These are phyloP conservation scores for Mucor indicus DNA, from an alignment of 371 early-diverging fungal genomes.

Conservation along the genomic window DNA sequence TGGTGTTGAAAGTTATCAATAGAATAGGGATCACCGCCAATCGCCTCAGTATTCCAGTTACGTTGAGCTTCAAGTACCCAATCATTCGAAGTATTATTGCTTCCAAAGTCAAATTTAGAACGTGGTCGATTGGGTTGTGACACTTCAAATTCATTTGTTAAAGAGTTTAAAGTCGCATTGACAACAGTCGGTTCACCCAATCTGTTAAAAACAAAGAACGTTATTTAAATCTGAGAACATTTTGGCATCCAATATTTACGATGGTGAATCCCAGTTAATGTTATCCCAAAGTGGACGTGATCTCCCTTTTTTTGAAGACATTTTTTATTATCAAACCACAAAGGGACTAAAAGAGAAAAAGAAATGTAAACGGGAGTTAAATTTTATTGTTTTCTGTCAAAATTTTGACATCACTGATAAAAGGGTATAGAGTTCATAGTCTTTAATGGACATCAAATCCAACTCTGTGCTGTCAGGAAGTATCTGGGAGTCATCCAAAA, in stretches of 20 bases:
- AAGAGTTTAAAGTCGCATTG: slow-evolving; percentile 13
- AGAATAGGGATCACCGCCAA: not conserved
- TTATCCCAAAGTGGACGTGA: slow-evolving; percentile 5
- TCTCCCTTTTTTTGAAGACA: not conserved
- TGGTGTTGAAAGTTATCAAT: not conserved
- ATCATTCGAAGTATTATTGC: not conserved
- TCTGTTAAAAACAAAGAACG: not conserved
- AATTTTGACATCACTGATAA: not conserved
- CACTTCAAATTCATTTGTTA: slow-evolving; percentile 20
- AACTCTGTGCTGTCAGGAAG: no score
- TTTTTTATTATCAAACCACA: not conserved
- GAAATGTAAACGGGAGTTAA: not conserved
- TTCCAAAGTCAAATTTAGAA: slow-evolving; percentile 16
- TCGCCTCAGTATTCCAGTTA: slow-evolving; percentile 7
- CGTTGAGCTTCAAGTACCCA: slow-evolving; percentile 9
- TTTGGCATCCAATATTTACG: slow-evolving; percentile 3
- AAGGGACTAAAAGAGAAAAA: not conserved
- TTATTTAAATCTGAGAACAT: no score
- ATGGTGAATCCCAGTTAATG: slow-evolving; percentile 10
- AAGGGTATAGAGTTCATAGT: no score
- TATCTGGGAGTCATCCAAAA: no score
- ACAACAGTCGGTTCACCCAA: slow-evolving; percentile 7
- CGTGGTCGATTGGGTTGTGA: not conserved
- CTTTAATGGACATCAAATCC: no score
- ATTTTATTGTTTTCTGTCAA: no score